Evolutionary conservation across 108 stramenopile species (phyloP), one percentile per base, ranked within the genome.

Genomic region (Nitzschia putrida): DNA sequence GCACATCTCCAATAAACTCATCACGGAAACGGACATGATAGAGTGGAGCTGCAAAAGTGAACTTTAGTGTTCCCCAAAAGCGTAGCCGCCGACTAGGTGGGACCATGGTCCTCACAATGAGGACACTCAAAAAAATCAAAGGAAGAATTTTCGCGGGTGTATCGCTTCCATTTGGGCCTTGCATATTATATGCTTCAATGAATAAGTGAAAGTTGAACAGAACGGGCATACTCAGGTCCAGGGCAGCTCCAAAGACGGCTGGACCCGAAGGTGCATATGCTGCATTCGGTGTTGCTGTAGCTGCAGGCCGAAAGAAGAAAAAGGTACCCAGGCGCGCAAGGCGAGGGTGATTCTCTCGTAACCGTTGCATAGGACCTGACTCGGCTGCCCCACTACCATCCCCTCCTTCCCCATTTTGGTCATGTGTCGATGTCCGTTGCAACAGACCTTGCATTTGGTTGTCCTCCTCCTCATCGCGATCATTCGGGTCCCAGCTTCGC

Each of bases 201-300:
- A 90, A 94, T 66, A 94, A 74, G 64, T 94, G 93, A 78, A 94
- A 94, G 64, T 94, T 91, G 80, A 94, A 90, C 42, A 94, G 70
- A 20, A 91, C 87, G 1, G 93, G 93, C 73, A 94, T 86, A 50
- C 78, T 83, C 56, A 94, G 55, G 68, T 94, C 93, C 54, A 94
- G 47, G 23, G 83, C 90, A 11, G 93, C 93, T 13, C 93, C 90
- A 40, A 88, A 70, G 6, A 94, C 93, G 5, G 80, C 76, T 20
- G 93, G 90, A 45, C 89, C 93, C 3, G 90, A 91, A 21, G 93
- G 93, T 38, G 93, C 93, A 66, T 94, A 94, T 9, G 83, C 79
- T 3, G 85, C 87, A 68, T 83, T 74, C 68, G 57, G 43, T 45
- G 82, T 64, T 13, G 64, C 65, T 12, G 79, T 72, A 23, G 75